Evolutionary conservation across 2,329 filamentous ascomycete species (phyloP).

Genomic region (Fusarium nurragi): DNA sequence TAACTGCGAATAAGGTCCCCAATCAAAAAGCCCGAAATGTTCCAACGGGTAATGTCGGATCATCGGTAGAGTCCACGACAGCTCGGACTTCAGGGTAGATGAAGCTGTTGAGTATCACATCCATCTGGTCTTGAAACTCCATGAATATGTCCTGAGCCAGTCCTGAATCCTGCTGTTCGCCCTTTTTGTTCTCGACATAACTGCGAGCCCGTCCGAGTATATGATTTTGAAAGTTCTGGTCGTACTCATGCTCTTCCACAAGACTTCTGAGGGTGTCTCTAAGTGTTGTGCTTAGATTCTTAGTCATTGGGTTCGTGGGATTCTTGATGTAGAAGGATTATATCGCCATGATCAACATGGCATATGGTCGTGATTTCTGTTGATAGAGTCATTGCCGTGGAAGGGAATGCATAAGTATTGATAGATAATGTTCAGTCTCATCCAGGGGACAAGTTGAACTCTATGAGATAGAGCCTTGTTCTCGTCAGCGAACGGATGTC

Average conservation of each 20-base stretch:
- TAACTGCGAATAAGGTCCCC: slow-evolving; percentile 50
- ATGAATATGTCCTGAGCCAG: slow-evolving; percentile 28
- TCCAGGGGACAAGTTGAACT: background rate
- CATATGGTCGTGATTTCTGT: background rate
- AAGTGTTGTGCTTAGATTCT: background rate
- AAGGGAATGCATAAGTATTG: background rate
- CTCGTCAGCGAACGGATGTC: background rate
- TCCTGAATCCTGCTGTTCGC: slow-evolving; percentile 21
- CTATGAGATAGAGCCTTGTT: background rate
- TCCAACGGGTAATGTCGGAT: slow-evolving; percentile 51
- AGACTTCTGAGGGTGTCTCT: slow-evolving; percentile 35
- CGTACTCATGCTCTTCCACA: slow-evolving; percentile 54
- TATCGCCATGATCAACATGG: background rate
- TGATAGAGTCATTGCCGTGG: background rate
- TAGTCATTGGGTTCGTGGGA: background rate
- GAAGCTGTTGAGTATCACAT: slow-evolving; percentile 49
- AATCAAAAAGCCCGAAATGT: slow-evolving; percentile 54
- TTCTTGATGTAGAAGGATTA: background rate
- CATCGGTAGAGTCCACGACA: slow-evolving; percentile 56
- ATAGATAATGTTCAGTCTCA: background rate
- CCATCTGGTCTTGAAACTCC: slow-evolving; percentile 34
- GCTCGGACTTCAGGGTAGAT: slow-evolving; percentile 56
- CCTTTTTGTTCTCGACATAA: slow-evolving; percentile 47
- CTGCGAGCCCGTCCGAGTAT: slow-evolving; percentile 53
- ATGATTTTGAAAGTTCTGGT: slow-evolving; percentile 58